Conservation (phyloP, 208 protist species). For the Acanthamoeba polyphaga region DNA sequence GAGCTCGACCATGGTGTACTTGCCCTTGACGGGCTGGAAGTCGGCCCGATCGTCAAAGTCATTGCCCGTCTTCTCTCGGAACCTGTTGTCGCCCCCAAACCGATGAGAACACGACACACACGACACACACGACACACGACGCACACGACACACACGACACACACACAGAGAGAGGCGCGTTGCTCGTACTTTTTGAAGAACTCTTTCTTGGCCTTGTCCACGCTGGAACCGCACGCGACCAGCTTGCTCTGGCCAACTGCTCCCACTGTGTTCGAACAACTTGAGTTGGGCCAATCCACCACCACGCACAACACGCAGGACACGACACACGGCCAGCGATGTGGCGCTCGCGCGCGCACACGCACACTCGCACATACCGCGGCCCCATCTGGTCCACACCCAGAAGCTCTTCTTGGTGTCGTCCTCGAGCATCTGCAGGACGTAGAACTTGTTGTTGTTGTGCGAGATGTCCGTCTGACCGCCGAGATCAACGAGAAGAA, state of each 20-base stretch:
- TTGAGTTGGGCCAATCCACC: not conserved
- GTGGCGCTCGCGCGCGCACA: no score
- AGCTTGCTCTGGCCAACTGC: slow-evolving; percentile 75
- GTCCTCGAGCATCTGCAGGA: slow-evolving; percentile 65
- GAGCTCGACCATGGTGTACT: slow-evolving; percentile 74
- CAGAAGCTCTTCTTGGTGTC: slow-evolving; percentile 58
- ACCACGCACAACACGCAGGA: no score
- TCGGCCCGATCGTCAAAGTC: slow-evolving; percentile 69
- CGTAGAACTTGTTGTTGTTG: slow-evolving; percentile 79
- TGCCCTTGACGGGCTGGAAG: slow-evolving; percentile 46
- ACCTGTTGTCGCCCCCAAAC: not conserved
- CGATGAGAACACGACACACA: not conserved
- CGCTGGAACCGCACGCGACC: not conserved
- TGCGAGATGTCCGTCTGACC: slow-evolving; percentile 70
- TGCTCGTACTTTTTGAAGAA: slow-evolving; percentile 31
- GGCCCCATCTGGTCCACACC: slow-evolving; percentile 74
- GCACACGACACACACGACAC: no score
- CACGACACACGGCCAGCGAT: no score
- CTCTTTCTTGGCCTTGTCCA: slow-evolving; percentile 60
- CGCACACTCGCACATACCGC: not conserved
- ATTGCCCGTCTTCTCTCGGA: slow-evolving; percentile 62
- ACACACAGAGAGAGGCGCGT: not conserved
- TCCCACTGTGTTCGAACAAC: slow-evolving; percentile 30
- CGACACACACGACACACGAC: no score
- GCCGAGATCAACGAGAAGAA: not conserved